Evolutionary conservation across 768 basidiomycete genomes (phyloP), one percentile per base, ranked within the genome.

Genomic region (Cubamyces sp.): DNA sequence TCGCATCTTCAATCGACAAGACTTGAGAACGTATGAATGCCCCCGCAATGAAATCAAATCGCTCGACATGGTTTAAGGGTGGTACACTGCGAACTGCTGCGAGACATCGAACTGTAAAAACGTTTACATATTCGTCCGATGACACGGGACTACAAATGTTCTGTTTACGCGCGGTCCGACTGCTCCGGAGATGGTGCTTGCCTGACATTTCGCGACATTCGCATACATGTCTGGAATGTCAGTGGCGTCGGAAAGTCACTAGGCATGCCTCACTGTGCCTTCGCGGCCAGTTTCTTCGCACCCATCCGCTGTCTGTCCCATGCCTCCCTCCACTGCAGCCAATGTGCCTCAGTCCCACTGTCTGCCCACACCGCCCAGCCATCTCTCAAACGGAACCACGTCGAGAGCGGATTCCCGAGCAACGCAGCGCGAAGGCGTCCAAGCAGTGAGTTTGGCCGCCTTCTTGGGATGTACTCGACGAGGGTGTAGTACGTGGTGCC

Each of bases 301-400:
- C 14, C 58, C n/a, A 57, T 37, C 39, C 64, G 54, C 57, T 70
- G 77, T 54, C 72, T 77, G 45, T 85, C 82, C 82, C 87, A 89
- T 67, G 79, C 77, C 18, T 67, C 66, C 63, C 82, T 81, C 92
- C 92, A 94, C 26, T 74, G 72, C 60, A 73, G 68, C 88, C 90
- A 94, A 64, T 91, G 90, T 21, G 68, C 76, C 70, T 90, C 90
- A 25, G 82, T 79, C 3, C 92, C 92, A n/a, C 87, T 88, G 71
- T 94, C 92, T 3, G 77, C 67, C 88, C 90, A 94, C 1, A 92
- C 77, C 12, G 79, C 82, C 92, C 92, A 94, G 6, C 92, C 90
- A 69, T 94, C 92, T 50, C 90, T 81, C 45, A 94, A 75, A 50
- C 85, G 82, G 37, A 90, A 71, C 90, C 90, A 94, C 0, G 72